Evolutionary conservation across 192 early-diverging fungal genomes (phyloP).

Genomic region (Mortierella antarctica): DNA sequence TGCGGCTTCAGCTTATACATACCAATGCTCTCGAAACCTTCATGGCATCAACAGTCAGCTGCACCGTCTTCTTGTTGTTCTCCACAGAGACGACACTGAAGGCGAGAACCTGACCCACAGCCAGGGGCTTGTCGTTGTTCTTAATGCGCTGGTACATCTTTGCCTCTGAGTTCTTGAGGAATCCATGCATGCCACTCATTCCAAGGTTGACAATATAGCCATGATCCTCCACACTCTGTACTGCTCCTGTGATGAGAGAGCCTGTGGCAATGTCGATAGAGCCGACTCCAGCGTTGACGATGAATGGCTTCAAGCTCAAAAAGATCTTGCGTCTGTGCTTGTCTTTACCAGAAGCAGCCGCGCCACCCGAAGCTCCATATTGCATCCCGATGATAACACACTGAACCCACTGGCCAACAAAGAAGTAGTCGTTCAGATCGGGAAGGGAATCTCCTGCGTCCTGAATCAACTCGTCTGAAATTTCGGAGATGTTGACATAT

Average conservation of each 20-base stretch:
- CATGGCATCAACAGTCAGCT: conserved; percentile 72
- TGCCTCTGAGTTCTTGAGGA: conserved; percentile 78
- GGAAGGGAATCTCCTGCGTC: conserved; percentile 77
- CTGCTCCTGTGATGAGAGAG: conserved; percentile 70
- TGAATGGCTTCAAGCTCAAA: conserved; percentile 81
- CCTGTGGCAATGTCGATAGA: conserved; percentile 76
- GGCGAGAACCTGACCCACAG: conserved; percentile 81
- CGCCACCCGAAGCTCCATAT: conserved; percentile 33
- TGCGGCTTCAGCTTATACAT: conserved; percentile 1
- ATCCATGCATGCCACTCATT: conserved; percentile 73
- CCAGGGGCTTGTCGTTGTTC: conserved; percentile 69
- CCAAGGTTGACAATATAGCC: conserved; percentile 89
- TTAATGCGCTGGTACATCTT: conserved; percentile 69
- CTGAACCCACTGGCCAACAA: conserved; percentile 86
- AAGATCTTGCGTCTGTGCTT: conserved; percentile 70
- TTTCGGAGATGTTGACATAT: conserved; percentile 86
- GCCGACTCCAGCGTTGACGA: conserved; percentile 79
- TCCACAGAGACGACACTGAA: conserved; percentile 72
- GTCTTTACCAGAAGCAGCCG: conserved; percentile 42
- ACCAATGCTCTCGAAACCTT: conserved; percentile 63
- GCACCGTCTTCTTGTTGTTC: conserved; percentile 70
- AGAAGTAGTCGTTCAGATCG: conserved; percentile 73
- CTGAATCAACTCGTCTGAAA: conserved; percentile 79
- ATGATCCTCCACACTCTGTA: conserved; percentile 92
- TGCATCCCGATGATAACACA: conserved; percentile 74